A percentile compares a stretch with the other conserved stretches of the same genome.
These are phyloP conservation scores for Balansia obtecta DNA, from an alignment of 2,329 filamentous ascomycete genomes.

Conservation along the genomic window DNA sequence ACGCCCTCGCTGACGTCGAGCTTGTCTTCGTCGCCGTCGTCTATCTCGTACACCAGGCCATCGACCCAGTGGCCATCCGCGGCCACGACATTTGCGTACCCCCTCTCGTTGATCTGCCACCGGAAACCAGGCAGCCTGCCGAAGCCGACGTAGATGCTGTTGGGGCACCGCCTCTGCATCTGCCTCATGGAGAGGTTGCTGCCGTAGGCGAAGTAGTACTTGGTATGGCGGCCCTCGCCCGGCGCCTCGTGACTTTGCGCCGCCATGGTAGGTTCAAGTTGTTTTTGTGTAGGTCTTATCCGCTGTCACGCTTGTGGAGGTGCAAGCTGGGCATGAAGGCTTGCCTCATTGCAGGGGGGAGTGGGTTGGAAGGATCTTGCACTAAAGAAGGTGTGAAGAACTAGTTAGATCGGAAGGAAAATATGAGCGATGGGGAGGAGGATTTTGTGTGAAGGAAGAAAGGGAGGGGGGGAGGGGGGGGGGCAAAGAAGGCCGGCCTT, in stretches of 20 bases:
- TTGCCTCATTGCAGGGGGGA: not conserved
- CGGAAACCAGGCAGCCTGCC: conserved; percentile 25
- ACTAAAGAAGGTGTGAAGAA: not conserved
- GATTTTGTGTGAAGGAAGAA: too few species aligned
- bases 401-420: not conserved
- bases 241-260: not conserved
- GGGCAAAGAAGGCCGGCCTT: too few species aligned
- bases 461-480: too few species aligned
- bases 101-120: conserved; percentile 36
- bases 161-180: conserved; percentile 31
- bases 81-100: conserved; percentile 30
- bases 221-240: conserved; percentile 7
- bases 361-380: not conserved
- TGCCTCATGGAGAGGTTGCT: conserved; percentile 32
- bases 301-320: not conserved
- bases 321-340: too few species aligned
- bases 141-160: conserved; percentile 25
- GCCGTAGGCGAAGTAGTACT: conserved; percentile 34
- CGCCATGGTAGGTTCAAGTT: not conserved
- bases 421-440: not conserved
- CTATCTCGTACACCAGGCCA: conserved; percentile 29
- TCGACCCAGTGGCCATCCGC: conserved; percentile 23
- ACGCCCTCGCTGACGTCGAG: conserved; percentile 31
- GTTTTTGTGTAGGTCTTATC: not conserved
- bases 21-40: conserved; percentile 22